Conservation (phyloP, 345 rosid genomes). For the Citrus reticulata region DNA sequence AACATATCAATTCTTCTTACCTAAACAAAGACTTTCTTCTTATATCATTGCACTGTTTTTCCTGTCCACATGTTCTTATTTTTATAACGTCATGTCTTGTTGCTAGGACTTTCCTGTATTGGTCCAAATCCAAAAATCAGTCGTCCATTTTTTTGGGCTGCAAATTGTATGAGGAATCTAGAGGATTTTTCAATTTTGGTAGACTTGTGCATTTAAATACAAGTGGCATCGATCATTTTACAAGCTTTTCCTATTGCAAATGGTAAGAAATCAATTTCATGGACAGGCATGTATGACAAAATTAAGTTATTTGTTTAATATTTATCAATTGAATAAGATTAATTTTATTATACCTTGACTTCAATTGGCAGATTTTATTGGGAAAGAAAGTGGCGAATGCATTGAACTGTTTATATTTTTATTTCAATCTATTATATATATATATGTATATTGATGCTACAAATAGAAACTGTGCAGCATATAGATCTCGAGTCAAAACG, state of each 20-base stretch:
- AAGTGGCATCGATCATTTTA: constrained; percentile 13
- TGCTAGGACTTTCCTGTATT: constrained; percentile 19
- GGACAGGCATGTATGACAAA: neutral
- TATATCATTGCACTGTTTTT: constrained; percentile 16
- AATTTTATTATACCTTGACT: neutral
- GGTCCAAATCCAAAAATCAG: constrained; percentile 11
- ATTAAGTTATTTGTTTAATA: neutral
- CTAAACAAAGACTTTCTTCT: constrained; percentile 56
- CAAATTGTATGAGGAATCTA: neutral
- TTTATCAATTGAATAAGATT: neutral
- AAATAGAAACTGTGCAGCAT: neutral
- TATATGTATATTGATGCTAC: neutral
- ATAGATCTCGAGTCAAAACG: neutral
- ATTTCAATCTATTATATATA: no score
- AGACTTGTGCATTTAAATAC: constrained; percentile 25
- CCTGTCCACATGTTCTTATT: constrained; percentile 24
- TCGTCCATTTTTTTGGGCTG: constrained; percentile 21
- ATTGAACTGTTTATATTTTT: neutral
- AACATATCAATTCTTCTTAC: constrained; percentile 42
- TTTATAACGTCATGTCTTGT: neutral
- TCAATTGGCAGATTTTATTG: neutral
- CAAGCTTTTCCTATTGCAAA: neutral
- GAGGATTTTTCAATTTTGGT: constrained; percentile 29
- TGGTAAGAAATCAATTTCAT: neutral
- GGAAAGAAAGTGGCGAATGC: neutral